Percentiles rank a stretch among this genome's conserved stretches.
These are phyloP conservation scores for Daedalea quercina DNA, from an alignment of 768 basidiomycete species.

Conservation along the genomic window DNA sequence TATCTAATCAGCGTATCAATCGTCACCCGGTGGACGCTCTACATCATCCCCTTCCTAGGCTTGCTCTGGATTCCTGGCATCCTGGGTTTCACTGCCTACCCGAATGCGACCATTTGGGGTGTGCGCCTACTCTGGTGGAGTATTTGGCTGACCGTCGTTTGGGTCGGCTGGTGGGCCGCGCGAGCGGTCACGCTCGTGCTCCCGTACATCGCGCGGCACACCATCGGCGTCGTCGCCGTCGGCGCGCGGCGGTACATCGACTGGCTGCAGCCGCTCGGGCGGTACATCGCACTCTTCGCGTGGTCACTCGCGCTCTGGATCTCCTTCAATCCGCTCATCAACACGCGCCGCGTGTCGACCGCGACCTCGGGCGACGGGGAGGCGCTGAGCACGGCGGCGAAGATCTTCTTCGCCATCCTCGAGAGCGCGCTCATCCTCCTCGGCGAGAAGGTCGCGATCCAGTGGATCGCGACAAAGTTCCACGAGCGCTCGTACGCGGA, in stretches of 20 bases:
- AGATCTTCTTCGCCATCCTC: constrained; percentile 67
- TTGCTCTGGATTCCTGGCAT: constrained; percentile 74
- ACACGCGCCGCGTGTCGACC: constrained; percentile 20
- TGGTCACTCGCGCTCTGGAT: constrained; percentile 69
- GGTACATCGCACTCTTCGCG: constrained; percentile 60
- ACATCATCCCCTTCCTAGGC: constrained; percentile 67
- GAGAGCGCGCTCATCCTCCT: constrained; percentile 64
- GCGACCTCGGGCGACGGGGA: constrained; percentile 23
- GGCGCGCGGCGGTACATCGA: constrained; percentile 71
- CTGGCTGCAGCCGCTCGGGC: constrained; percentile 61
- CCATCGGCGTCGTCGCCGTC: constrained; percentile 70
- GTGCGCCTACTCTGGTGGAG: constrained; percentile 71
- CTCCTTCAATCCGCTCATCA: constrained; percentile 65
- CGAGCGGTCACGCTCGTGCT: constrained; percentile 33
- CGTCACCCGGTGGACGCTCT: constrained; percentile 72
- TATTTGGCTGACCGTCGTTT: constrained; percentile 75
- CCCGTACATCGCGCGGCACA: constrained; percentile 48
- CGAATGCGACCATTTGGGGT: constrained; percentile 41
- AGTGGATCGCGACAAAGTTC: constrained; percentile 79
- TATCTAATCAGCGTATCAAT: constrained; percentile 73
- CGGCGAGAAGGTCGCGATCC: constrained; percentile 81
- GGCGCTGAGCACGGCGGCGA: constrained; percentile 50
- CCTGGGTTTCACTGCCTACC: constrained; percentile 47
- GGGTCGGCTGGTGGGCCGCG: constrained; percentile 81
- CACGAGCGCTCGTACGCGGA: constrained; percentile 79